These are phyloP conservation scores for Saturnispora silvae DNA, from an alignment of 805 yeast genomes.

Conservation along the genomic window DNA sequence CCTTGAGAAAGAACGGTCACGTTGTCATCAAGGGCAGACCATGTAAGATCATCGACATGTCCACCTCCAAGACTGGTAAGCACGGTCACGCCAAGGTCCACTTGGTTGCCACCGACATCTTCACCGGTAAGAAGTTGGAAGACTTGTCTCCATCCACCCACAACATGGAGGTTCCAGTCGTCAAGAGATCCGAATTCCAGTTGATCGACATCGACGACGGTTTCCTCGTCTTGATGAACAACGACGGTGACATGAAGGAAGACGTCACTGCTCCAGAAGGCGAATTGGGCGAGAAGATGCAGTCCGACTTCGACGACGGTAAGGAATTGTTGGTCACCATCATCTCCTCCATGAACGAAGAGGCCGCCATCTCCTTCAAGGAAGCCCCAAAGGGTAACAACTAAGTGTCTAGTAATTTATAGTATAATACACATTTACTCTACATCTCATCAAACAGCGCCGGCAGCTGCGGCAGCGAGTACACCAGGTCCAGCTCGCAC, in stretches of 20 bases:
- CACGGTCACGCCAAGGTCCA: constrained; percentile 99
- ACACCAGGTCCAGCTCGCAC: constrained; percentile 87
- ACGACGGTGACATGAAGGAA: constrained; percentile 98
- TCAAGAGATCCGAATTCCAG: constrained; percentile 90
- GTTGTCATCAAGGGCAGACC: constrained; percentile 98
- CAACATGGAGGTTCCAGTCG: constrained; percentile 99
- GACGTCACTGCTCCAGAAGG: constrained; percentile 98
- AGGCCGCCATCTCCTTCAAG: constrained; percentile 96
- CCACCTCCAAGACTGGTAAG: constrained; percentile 99
- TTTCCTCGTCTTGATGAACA: constrained; percentile 90
- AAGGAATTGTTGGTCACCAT: constrained; percentile 95
- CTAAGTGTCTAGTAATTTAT: constrained; percentile 21
- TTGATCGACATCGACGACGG: constrained; percentile 98
- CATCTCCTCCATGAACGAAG: constrained; percentile 98
- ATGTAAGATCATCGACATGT: constrained; percentile 99
- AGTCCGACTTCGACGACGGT: constrained; percentile 92
- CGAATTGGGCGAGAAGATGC: constrained; percentile 89
- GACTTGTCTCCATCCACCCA: constrained; percentile 99
- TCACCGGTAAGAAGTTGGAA: constrained; percentile 98
- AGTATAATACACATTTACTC: constrained; percentile 2
- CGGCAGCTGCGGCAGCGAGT: constrained; percentile 80
- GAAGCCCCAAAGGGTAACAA: constrained; percentile 75
- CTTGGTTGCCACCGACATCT: constrained; percentile 96
- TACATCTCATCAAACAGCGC: constrained; percentile 49
- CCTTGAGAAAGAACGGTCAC: constrained; percentile 99